Conservation (phyloP, 2,329 filamentous ascomycete genomes). For the Penicillium sp. region DNA sequence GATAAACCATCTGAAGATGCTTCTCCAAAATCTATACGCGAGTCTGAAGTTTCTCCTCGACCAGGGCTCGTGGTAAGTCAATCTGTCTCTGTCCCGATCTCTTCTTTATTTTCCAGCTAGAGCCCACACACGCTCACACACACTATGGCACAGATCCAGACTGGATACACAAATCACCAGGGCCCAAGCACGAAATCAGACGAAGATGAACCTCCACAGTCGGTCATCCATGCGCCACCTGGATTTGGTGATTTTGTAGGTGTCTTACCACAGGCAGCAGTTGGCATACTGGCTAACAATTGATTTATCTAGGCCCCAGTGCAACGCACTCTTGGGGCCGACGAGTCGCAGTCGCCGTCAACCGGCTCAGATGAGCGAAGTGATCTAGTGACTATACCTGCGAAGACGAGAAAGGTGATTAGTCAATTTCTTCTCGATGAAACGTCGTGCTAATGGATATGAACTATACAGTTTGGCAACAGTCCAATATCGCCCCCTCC, state of each 20-base stretch:
- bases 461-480: slow-evolving; percentile 27
- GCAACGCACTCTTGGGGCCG: slow-evolving; percentile 6
- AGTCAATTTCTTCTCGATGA: not conserved
- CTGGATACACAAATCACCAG: slow-evolving; percentile 18
- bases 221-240: slow-evolving; percentile 85
- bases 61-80: slow-evolving; percentile 27
- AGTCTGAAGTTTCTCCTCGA: slow-evolving; percentile 7
- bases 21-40: slow-evolving; percentile 6
- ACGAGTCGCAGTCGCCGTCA: slow-evolving; percentile 13
- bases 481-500: slow-evolving; percentile 62
- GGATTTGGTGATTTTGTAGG: slow-evolving; percentile 77
- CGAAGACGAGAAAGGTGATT: slow-evolving; percentile 18
- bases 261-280: slow-evolving; percentile 6
- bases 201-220: slow-evolving; percentile 69
- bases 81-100: not conserved
- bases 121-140: not conserved
- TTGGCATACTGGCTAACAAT: slow-evolving; percentile 1
- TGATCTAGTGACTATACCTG: slow-evolving; percentile 3
- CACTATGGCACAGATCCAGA: slow-evolving; percentile 30
- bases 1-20: not conserved
- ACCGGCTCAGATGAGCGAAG: slow-evolving; percentile 9
- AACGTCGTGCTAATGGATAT: not conserved
- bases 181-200: slow-evolving; percentile 46
- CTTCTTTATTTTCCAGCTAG: too few relatives aligned
- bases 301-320: slow-evolving; percentile 4